A percentile compares a stretch with the other conserved stretches of the same genome.
Evolutionary conservation across 2,329 filamentous ascomycete species (phyloP).

Genomic region (Tolypocladium sp.): DNA sequence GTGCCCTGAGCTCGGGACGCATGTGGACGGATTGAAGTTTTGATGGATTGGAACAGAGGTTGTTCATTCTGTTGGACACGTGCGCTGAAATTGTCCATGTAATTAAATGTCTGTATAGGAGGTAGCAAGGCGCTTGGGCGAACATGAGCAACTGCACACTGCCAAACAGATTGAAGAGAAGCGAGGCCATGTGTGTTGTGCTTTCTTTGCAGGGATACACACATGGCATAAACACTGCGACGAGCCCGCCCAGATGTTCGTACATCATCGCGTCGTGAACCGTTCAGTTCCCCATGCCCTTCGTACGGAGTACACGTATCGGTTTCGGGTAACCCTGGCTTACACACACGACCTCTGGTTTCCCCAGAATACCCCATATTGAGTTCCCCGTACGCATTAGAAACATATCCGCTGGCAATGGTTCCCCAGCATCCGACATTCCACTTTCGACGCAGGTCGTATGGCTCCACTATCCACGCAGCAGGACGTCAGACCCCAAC

Average conservation of each 20-base stretch:
- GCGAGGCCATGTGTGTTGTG: neutral
- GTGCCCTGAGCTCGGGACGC: neutral
- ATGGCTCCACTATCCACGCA: neutral
- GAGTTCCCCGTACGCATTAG: too few species aligned
- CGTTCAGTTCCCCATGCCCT: too few species aligned
- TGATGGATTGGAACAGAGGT: too few species aligned
- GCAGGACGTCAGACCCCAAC: neutral
- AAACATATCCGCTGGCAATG: neutral
- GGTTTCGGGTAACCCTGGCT: neutral
- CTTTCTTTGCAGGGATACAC: too few species aligned
- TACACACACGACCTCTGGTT: neutral
- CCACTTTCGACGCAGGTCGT: too few species aligned
- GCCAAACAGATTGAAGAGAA: neutral
- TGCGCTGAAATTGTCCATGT: neutral
- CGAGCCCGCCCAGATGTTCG: too few species aligned
- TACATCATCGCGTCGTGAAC: too few species aligned
- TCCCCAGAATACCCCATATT: neutral
- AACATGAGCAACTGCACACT: too few species aligned
- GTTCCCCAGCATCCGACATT: too few species aligned
- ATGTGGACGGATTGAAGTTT: too few species aligned
- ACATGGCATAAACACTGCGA: neutral
- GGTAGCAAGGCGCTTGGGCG: neutral
- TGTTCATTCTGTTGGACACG: too few species aligned
- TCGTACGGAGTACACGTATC: too few species aligned
- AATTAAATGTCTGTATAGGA: neutral